Evolutionary conservation across 1,284 basidiomycete species (phyloP), one percentile per base, ranked within the genome.

Genomic region (Ganoderma multipileum): DNA sequence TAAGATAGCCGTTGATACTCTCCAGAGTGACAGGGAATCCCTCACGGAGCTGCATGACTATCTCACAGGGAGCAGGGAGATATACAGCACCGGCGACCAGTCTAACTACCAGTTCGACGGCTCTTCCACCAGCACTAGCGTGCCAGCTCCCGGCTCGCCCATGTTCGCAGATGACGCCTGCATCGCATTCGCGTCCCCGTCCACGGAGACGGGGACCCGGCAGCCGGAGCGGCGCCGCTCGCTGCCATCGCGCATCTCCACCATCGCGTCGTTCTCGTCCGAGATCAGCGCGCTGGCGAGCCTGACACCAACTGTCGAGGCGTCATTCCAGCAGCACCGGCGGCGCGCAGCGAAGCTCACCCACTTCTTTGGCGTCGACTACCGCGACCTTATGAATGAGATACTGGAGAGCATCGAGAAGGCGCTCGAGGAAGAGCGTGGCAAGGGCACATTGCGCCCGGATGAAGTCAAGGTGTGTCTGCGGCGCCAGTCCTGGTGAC

Each of bases 341-440:
- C 83, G 88, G 47, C 84, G 89, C 63, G 93, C 91, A 2, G 92
- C 92, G 65, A 95, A 95, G 81, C 83, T 94, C 68, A 90, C 90
- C 33, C 86, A 91, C 79, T 94, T 95, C 83, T 95, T 95, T 78
- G 93, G 93, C 18, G 93, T 94, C 58, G 86, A 92, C 77, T 94
- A 95, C 76, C 86, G 88, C 36, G 90, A 91, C 64, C 81, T 94
- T 67, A 89, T 94, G 70, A 84, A 83, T 57, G 90, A 94, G 75
- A 87, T 95, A 26, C 79, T 95, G 71, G 91, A 93, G 71, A 93
- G 90, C 69, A 90, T 95, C 74, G 93, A 94, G 79, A 86, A 83
- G 69, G 91, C 91, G 58, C 82, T 94, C 57, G 87, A 91, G 74
- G 86, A 91, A 72, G 92, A 93, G 77, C 79, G 84, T 62, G 85